phyloP scores from a whole-genome alignment of 371 early-diverging fungal species.

The Furculomyces boomerangus region DNA sequence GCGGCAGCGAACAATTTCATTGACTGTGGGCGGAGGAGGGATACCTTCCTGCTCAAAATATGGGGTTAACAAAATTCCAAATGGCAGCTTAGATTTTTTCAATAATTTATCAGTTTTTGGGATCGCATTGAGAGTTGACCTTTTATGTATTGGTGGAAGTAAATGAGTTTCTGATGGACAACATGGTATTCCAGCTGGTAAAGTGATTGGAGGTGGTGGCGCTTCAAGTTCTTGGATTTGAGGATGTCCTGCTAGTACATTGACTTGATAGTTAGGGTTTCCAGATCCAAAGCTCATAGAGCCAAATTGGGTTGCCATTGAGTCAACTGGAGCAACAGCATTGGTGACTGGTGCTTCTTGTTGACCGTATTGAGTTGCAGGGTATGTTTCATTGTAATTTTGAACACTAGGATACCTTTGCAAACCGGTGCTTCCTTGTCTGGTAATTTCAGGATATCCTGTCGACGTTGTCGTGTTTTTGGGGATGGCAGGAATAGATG shows the following conservation, averaged over 20 bases:
- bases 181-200: slow-evolving; percentile 47
- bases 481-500: neutral
- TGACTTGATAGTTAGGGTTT: slow-evolving; percentile 10
- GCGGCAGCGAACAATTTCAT: slow-evolving; percentile 73
- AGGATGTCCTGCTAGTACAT: slow-evolving; percentile 33
- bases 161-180: slow-evolving; percentile 47
- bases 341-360: neutral
- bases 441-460: neutral
- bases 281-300: slow-evolving; percentile 16
- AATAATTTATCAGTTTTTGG: slow-evolving; percentile 64
- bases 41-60: slow-evolving; percentile 71
- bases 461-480: neutral
- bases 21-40: slow-evolving; percentile 51
- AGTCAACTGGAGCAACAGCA: neutral
- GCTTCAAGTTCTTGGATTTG: slow-evolving; percentile 31
- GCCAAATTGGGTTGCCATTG: slow-evolving; percentile 17
- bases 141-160: slow-evolving; percentile 59
- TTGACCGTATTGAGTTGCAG: neutral
- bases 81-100: slow-evolving; percentile 54
- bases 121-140: slow-evolving; percentile 75
- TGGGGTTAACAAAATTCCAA: slow-evolving; percentile 83
- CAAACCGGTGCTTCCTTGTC: neutral
- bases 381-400: neutral
- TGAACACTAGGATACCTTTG: neutral
- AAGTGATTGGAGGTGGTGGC: slow-evolving; percentile 31